These are phyloP conservation scores for Pseudonitzschia multistriata DNA, from an alignment of 108 stramenopile genomes.

Conservation along the genomic window DNA sequence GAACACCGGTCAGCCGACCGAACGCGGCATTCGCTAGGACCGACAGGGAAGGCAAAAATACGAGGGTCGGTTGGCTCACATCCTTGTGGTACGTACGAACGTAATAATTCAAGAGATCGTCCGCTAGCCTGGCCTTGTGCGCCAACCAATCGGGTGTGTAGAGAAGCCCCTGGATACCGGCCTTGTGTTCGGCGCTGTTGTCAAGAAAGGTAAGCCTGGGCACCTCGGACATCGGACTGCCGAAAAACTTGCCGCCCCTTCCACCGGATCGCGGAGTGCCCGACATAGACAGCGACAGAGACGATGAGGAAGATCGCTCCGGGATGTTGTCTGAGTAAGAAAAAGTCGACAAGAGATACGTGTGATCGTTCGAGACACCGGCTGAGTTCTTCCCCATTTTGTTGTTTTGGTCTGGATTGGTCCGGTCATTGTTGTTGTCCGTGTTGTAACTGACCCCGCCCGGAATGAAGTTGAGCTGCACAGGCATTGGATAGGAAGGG, in stretches of 20 bases:
- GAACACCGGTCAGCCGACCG: constrained; percentile 73
- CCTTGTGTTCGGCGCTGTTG: not conserved
- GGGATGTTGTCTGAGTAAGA: not conserved
- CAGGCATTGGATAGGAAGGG: constrained; percentile 63
- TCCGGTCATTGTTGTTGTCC: constrained; percentile 3
- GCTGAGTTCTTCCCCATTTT: no score
- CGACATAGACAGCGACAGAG: not conserved
- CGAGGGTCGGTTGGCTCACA: constrained; percentile 18
- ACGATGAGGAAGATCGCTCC: constrained; percentile 7
- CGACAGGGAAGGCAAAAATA: constrained; percentile 67
- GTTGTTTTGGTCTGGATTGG: no score
- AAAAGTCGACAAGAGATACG: constrained; percentile 2
- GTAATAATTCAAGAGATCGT: constrained; percentile 50
- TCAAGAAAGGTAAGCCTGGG: not conserved
- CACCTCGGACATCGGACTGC: constrained; percentile 3
- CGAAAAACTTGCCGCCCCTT: not conserved
- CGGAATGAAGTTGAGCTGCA: constrained; percentile 67
- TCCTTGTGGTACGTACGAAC: constrained; percentile 21
- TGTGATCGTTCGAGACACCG: not conserved
- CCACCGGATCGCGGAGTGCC: not conserved
- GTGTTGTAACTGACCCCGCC: constrained; percentile 49
- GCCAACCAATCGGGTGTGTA: constrained; percentile 37
- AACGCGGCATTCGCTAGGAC: constrained; percentile 65
- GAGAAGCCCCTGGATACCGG: constrained; percentile 2
- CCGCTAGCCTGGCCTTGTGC: constrained; percentile 50